Evolutionary conservation across 768 basidiomycete species (phyloP), one percentile per base, ranked within the genome.

Genomic region (Collybia sordida): DNA sequence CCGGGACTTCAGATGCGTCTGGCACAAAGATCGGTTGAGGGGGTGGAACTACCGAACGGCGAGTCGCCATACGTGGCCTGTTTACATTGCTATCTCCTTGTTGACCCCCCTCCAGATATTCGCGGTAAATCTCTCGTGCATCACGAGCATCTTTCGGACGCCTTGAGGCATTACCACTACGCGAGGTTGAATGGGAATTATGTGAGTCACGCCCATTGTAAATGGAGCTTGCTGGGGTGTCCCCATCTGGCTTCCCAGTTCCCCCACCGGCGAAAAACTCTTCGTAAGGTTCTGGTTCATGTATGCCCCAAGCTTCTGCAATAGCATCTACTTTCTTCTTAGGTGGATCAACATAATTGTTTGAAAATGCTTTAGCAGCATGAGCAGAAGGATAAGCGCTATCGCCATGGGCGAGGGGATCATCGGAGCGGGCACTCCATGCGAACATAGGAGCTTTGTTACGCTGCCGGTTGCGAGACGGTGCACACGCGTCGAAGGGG

Each of bases 271-370:
- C 90, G 54, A 82, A 88, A 63, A 93, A 94, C 59, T 94, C 91
- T 59, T 94, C 91, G 59, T 80, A 93, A 6, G 92, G 92, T 62
- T 94, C 92, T 4, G 92, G 92, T 60, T 93, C 92, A 58, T 92
- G 89, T 44, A 90, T 91, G 31, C 92, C 92, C 92, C 92, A 93
- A 1, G 92, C 92, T 67, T 93, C 92, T 40, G 91, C 91, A 51
- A 94, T 85, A 31, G 88, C 90, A 58, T 93, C 90, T 27, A 89
- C 85, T 62, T 90, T 90, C 70, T 89, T 90, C 82, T 91, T 91
- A 27, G 85, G 82, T 7, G 80, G 79, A 51, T 81, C 78, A 47
- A 79, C 78, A 41, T 80, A 78, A 55, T 76, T 67, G 58, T 75
- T 66, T 54, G 79, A 66, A 62, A 80, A 81, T 3, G 72, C 68